Evolutionary conservation across 495 filamentous ascomycete genomes (phyloP).

Genomic region (Thozetella sp.): DNA sequence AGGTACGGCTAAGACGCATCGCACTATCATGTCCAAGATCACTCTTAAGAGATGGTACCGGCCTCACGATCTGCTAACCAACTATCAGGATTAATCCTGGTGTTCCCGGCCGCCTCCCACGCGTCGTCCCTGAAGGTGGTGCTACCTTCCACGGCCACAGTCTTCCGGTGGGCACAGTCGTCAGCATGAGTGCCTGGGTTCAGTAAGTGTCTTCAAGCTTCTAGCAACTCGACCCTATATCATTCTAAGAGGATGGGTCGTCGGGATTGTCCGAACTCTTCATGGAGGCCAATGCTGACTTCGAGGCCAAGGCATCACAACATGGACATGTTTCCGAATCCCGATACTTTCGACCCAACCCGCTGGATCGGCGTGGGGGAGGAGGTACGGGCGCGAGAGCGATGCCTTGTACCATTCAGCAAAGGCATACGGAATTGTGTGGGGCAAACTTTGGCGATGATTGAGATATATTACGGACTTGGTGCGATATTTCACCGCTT

Average conservation of each 20-base stretch:
- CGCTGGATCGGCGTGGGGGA: slow-evolving; percentile 44
- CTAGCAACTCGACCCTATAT: too few species aligned
- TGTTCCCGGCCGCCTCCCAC: slow-evolving; percentile 17
- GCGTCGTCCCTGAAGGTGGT: slow-evolving; percentile 20
- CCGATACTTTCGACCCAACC: slow-evolving; percentile 39
- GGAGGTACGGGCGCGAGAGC: slow-evolving; percentile 21
- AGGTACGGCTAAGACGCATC: slow-evolving; percentile 5
- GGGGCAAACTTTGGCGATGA: slow-evolving; percentile 47
- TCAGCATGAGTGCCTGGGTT: slow-evolving; percentile 18
- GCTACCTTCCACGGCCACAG: slow-evolving; percentile 18
- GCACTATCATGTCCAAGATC: background rate
- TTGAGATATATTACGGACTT: slow-evolving; percentile 46
- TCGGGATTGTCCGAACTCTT: too few species aligned
- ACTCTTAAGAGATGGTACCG: background rate
- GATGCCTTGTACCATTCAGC: slow-evolving; percentile 42
- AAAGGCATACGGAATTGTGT: slow-evolving; percentile 50
- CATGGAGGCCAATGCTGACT: too few species aligned
- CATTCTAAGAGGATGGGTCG: too few species aligned
- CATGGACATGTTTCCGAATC: slow-evolving; percentile 35
- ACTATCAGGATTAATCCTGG: slow-evolving; percentile 17
- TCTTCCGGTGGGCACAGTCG: slow-evolving; percentile 13
- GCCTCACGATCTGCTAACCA: background rate
- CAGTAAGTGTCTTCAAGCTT: too few species aligned
- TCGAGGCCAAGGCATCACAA: slow-evolving; percentile 46
- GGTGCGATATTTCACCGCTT: slow-evolving; percentile 39